Base-by-base conservation (phyloP, 352 stramenopile species). In the Globisporangium cystogenes region DNA sequence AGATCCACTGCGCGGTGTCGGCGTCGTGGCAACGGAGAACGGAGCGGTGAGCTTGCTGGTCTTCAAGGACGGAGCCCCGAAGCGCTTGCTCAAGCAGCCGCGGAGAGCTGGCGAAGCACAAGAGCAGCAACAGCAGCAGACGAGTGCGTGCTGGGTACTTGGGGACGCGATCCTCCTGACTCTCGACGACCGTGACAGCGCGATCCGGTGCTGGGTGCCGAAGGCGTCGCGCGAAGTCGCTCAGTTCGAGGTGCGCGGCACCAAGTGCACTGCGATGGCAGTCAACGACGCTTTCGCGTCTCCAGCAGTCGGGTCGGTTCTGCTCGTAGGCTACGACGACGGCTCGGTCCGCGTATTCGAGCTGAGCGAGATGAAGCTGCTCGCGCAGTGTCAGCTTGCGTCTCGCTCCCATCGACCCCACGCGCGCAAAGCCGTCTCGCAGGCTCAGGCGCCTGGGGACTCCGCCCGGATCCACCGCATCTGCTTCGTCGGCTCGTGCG, bases 321-420 rank as follows among this genome's bases (percentile, higher is more conserved):
- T 82, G 5, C 55, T 85, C 51, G 70, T 66, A 31, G 72, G 64
- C 11, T 86, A 82, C 27, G 60, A 64, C 16, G 72, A 90, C 50
- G 64, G 70, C 11, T 72, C 62, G 4, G 20, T 90, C 12, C 68
- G 79, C 0, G 44, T 86, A 1, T 78, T 87, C 48, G 62, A 90
- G 61, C 36, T 90, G 14, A 52, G 48, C 7, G 54, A 68, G 15
- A 76, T 82, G 53, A 57, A 43, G 2, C 40, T 86, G 8, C 21
- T 86, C 5, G 65, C 65, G 0, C 65, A 76, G 10, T 84, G 68
- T 27, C 54, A 69, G 12, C 49, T 90, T 12, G 44, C 23, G 39
- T 27, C 27, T 44, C 12, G 18, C 8, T 39, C 18, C 15, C 15
- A 37, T 8, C 40, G 31, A 21, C n/a, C 41, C 10, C n/a, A 37